phyloP scores from a whole-genome alignment of 139 green algal species.

The Chlorella sp. region DNA sequence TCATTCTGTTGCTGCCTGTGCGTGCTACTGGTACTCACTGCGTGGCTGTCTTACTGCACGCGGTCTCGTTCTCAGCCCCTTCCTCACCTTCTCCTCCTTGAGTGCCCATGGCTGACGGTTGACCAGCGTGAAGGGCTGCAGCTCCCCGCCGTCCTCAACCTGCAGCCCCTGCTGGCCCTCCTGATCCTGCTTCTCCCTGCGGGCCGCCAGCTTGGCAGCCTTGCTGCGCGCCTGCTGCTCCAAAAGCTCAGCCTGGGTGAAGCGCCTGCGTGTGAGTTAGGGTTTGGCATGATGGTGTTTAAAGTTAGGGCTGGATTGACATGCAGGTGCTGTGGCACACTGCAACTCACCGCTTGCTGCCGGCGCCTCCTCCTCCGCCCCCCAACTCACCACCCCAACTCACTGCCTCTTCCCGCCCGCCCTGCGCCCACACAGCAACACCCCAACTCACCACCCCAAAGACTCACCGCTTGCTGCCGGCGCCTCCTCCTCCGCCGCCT shows the following conservation, averaged over 20 bases:
- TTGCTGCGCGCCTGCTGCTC: conserved; percentile 28
- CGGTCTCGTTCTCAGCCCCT: not conserved
- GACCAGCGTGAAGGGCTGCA: conserved; percentile 54
- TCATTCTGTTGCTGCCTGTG: too few species aligned
- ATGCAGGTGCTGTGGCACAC: not conserved
- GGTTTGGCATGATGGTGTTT: not conserved
- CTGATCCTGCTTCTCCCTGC: conserved; percentile 10
- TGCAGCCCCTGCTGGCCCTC: conserved; percentile 7
- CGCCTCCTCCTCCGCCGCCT: not conserved
- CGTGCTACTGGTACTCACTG: not conserved
- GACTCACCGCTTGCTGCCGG: not conserved
- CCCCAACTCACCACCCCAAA: not conserved
- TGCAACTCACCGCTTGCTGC: not conserved
- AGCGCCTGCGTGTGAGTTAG: not conserved
- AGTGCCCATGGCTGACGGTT: conserved; percentile 71
- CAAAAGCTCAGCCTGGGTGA: not conserved
- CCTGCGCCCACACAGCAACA: not conserved
- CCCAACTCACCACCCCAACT: not conserved
- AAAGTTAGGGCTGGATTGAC: not conserved
- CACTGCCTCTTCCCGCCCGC: not conserved
- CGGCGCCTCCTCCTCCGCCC: too few species aligned
- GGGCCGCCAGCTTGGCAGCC: conserved; percentile 38
- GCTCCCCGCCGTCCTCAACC: conserved; percentile 23
- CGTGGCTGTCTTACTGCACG: not conserved
- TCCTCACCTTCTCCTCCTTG: conserved; percentile 45